Conservation (phyloP, 2,329 filamentous ascomycete species). For the Stagonosporopsis chrysanthemi region DNA sequence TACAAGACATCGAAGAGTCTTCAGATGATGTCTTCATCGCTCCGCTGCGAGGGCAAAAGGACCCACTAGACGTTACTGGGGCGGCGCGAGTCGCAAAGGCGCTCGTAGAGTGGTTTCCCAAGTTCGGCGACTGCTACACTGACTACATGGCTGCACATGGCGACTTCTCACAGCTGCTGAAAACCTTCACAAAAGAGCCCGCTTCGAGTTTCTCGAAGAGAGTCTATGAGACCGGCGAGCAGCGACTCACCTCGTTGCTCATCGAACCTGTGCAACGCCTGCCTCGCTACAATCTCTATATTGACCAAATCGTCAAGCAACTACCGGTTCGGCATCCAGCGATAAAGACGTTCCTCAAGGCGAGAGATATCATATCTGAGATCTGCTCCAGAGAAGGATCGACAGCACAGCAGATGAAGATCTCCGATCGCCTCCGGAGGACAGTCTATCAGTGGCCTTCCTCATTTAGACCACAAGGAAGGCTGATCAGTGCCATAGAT, state of each 20-base stretch:
- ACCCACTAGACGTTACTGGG: constrained; percentile 75
- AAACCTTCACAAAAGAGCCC: constrained; percentile 75
- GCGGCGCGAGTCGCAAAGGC: constrained; percentile 79
- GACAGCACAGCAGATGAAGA: constrained; percentile 72
- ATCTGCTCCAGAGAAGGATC: constrained; percentile 92
- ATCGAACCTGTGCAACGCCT: constrained; percentile 97
- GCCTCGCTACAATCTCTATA: constrained; percentile 92
- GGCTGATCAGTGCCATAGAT: constrained; percentile 82
- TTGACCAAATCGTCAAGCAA: constrained; percentile 90
- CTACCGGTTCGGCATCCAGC: constrained; percentile 87
- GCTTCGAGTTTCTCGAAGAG: constrained; percentile 83
- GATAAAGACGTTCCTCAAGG: constrained; percentile 81
- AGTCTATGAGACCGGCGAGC: constrained; percentile 85
- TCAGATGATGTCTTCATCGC: constrained; percentile 50
- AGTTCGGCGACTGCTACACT: constrained; percentile 88
- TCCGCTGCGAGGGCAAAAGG: constrained; percentile 44
- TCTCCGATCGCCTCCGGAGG: constrained; percentile 75
- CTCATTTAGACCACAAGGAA: constrained; percentile 74
- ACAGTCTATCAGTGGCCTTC: constrained; percentile 80
- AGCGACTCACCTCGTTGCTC: constrained; percentile 85
- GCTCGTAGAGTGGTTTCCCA: constrained; percentile 90
- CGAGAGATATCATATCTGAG: constrained; percentile 91
- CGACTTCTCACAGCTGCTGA: constrained; percentile 82
- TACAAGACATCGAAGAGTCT: constrained; percentile 73
- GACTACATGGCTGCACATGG: constrained; percentile 93